phyloP scores from a whole-genome alignment of 2,329 filamentous ascomycete genomes.

The Fusarium musae region DNA sequence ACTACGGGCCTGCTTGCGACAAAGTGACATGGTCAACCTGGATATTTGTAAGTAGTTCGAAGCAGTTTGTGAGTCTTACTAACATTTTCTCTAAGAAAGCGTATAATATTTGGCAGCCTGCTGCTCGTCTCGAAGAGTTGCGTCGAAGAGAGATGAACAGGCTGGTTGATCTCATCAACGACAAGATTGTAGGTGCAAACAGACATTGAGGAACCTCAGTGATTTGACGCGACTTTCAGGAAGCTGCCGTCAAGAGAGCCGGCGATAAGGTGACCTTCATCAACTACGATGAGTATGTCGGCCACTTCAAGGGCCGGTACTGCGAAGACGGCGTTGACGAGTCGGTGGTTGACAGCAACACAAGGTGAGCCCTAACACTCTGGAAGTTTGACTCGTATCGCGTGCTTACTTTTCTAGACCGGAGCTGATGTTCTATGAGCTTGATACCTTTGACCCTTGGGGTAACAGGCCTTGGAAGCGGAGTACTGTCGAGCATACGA shows the following conservation, averaged over 20 bases:
- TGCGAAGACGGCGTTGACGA: constrained; percentile 9
- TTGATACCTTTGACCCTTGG: neutral
- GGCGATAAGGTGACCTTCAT: neutral
- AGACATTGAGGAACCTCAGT: accelerated
- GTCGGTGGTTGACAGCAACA: neutral
- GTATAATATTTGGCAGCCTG: constrained; percentile 1
- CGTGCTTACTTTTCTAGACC: neutral
- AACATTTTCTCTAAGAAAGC: neutral
- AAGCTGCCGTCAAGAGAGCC: neutral
- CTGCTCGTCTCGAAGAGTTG: neutral
- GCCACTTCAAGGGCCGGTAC: constrained; percentile 3
- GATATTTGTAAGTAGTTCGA: neutral
- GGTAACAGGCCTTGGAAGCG: constrained; percentile 5
- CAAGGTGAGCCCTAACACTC: neutral
- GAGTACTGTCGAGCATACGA: neutral
- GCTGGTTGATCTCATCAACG: constrained; percentile 11
- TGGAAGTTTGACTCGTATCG: accelerated
- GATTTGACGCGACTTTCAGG: neutral
- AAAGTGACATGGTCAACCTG: constrained; percentile 10
- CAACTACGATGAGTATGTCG: constrained; percentile 10
- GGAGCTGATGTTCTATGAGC: constrained; percentile 20
- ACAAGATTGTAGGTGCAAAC: neutral
- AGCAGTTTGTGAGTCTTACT: accelerated
- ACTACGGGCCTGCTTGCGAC: neutral
- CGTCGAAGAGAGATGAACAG: constrained; percentile 1